Percentiles rank a stretch among this genome's conserved stretches.
Evolutionary conservation across 768 basidiomycete species (phyloP).

Genomic region (Mycena epipterygia): DNA sequence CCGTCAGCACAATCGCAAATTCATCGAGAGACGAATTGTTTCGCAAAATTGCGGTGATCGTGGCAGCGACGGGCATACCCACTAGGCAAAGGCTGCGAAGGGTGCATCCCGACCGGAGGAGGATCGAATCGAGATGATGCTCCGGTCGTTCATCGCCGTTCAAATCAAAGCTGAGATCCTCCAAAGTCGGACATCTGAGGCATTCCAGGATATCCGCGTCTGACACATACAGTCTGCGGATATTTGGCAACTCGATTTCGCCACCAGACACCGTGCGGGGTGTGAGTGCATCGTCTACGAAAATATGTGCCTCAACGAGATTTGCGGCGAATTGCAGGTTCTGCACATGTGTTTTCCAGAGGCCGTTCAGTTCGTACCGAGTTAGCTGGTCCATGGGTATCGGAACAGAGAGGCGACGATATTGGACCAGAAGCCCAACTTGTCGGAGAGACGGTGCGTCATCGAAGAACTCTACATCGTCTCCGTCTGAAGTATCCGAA

Average conservation of each 20-base stretch:
- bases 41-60: not conserved
- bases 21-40: not conserved
- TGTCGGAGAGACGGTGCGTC: not conserved
- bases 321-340: not conserved
- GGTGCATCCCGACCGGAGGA: not conserved
- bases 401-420: not conserved
- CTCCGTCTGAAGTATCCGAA: not conserved
- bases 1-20: not conserved
- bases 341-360: not conserved
- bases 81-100: not conserved
- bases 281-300: not conserved
- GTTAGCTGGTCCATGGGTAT: slow-evolving; percentile 2
- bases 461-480: not conserved
- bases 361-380: not conserved
- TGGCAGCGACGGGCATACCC: not conserved
- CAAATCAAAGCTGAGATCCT: not conserved
- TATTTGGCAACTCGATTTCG: not conserved
- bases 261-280: not conserved
- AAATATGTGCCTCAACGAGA: slow-evolving; percentile 1
- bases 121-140: not conserved
- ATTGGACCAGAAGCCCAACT: not conserved
- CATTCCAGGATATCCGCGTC: not conserved
- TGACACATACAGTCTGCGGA: not conserved
- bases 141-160: too few species aligned
- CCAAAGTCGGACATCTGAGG: not conserved